Base-by-base conservation (phyloP, 441 rosid species). In the Biscutella laevigata region DNA sequence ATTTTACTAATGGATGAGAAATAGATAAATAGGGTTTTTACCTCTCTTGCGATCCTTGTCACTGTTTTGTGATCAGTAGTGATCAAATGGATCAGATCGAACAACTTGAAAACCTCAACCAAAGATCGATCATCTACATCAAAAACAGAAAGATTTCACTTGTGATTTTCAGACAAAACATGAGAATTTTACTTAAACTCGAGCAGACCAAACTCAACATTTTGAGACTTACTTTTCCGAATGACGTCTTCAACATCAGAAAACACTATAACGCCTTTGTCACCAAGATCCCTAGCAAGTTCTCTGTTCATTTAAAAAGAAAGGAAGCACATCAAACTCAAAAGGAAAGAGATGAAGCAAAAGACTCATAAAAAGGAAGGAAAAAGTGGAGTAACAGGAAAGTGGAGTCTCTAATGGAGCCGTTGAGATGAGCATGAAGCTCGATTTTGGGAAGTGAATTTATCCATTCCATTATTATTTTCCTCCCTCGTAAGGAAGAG, bases 351-450 rank as follows among this genome's bases (percentile, higher is more conserved):
- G 53, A 22, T 9, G 25, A 26, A 0, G 1, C 50, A 50, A 26
- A 34, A 25, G 5, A 36, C 1, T 33, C 4, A 4, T 3, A 7
- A 30, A 2, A 46, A 3, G 13, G 3, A 40, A 28, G 4, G 5
- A 15, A 9, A 33, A 11, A 47, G 19, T 14, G 25, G 19, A 28
- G 54, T 72, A 72, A 92, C 96, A 88, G 69, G 54, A 92, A 81
- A 4, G 98, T 92, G 14, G 95, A 77, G 76, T 83, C 75, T 61
- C 98, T 76, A 61, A 92, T 74, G 60, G 91, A 92, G 59, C 96
- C 98, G 54, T 88, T 88, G 73, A 91, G 98, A 72, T 91, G 98
- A 60, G 98, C 98, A 59, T 91, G 98, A 13, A 91, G 78, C 71
- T 91, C 96, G 56, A 91, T 56, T 73, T 91, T 91, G 22, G 96